phyloP scores from a whole-genome alignment of 768 basidiomycete genomes.

The Inosperma sp. region DNA sequence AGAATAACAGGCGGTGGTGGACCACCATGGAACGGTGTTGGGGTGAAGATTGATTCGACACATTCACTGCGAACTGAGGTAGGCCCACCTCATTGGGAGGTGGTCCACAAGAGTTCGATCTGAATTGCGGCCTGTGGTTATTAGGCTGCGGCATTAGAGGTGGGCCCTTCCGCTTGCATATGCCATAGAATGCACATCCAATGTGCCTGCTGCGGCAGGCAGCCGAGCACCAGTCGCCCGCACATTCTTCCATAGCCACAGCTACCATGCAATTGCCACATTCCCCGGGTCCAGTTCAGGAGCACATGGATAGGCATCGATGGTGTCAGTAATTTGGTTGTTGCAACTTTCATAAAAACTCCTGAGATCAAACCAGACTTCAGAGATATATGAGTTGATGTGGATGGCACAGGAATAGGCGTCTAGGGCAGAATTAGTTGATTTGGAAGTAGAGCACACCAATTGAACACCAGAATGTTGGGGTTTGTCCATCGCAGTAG shows the following conservation, averaged over 20 bases:
- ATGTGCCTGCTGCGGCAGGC: slow-evolving; percentile 86
- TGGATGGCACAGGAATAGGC: slow-evolving; percentile 98
- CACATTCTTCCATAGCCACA: slow-evolving; percentile 73
- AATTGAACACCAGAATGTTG: slow-evolving; percentile 99
- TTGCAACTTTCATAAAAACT: slow-evolving; percentile 97
- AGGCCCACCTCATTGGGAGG: slow-evolving; percentile 51
- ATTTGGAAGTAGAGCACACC: slow-evolving; percentile 99
- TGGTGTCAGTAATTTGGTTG: slow-evolving; percentile 97
- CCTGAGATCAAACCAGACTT: slow-evolving; percentile 96
- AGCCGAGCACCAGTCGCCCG: slow-evolving; percentile 70
- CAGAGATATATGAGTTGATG: slow-evolving; percentile 96
- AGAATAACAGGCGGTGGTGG: slow-evolving; percentile 79
- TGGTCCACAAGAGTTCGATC: slow-evolving; percentile 66
- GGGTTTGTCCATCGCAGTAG: slow-evolving; percentile 97
- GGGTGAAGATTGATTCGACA: slow-evolving; percentile 42
- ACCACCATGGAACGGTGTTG: slow-evolving; percentile 75
- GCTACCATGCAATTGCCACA: slow-evolving; percentile 71
- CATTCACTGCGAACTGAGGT: slow-evolving; percentile 52
- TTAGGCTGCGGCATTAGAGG: slow-evolving; percentile 58
- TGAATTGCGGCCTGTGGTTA: slow-evolving; percentile 51
- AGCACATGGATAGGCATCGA: slow-evolving; percentile 95
- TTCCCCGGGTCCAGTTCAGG: slow-evolving; percentile 91
- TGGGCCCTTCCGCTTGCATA: slow-evolving; percentile 73
- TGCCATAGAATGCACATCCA: slow-evolving; percentile 94
- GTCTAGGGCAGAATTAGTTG: slow-evolving; percentile 98